Evolutionary conservation across 2,329 filamentous ascomycete genomes (phyloP).

Genomic region (Sporothrix dimorphospora): DNA sequence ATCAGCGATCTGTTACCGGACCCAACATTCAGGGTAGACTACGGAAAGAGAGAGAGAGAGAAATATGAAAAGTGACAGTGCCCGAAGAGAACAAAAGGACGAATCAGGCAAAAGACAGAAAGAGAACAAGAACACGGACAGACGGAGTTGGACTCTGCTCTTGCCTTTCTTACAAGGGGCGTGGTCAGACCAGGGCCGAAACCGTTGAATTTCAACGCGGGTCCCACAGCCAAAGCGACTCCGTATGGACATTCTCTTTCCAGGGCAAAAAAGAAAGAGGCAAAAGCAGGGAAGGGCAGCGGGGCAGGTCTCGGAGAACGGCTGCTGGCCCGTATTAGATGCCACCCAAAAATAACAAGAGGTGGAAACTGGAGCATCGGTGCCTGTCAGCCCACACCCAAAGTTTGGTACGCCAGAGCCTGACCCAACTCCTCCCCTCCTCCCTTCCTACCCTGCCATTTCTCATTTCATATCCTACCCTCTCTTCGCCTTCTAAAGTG

Average conservation of each 20-base stretch:
- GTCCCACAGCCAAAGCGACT: slow-evolving; percentile 3
- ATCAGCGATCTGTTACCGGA: background rate
- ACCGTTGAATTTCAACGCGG: slow-evolving; percentile 1
- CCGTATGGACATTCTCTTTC: background rate
- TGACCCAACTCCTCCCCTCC: background rate
- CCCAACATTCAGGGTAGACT: background rate
- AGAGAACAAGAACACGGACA: background rate
- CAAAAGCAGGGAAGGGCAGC: background rate
- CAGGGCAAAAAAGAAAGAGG: background rate
- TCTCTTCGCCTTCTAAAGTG: background rate
- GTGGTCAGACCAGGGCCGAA: background rate
- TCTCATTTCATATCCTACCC: slow-evolving; percentile 2
- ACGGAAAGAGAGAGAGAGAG: background rate
- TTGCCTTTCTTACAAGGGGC: background rate
- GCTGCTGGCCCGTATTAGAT: slow-evolving; percentile 3
- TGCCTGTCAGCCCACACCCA: background rate
- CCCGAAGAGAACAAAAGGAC: background rate
- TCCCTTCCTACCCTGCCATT: slow-evolving; percentile 6
- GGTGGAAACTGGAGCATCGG: background rate
- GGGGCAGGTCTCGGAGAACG: slow-evolving; percentile 5
- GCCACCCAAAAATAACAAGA: background rate
- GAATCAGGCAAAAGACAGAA: background rate
- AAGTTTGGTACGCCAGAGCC: slow-evolving; percentile 22
- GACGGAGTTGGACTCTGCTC: background rate
- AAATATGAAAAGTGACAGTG: background rate